phyloP scores from a whole-genome alignment of 148 eudicot species.

The Cornus controversa region DNA sequence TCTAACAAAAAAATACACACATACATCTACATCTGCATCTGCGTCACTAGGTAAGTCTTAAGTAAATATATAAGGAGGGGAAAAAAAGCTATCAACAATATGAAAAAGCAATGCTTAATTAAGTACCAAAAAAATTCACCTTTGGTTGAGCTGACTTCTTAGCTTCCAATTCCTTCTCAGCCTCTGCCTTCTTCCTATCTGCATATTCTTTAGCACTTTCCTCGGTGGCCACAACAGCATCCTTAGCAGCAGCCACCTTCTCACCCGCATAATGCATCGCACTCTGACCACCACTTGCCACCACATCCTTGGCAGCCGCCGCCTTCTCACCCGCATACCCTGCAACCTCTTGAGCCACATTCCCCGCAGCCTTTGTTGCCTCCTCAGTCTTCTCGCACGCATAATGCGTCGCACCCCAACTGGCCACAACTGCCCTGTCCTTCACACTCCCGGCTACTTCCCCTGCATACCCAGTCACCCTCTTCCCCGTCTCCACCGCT shows the following conservation, averaged over 20 bases:
- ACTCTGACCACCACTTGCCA: too few relatives aligned
- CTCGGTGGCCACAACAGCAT: constrained; percentile 43
- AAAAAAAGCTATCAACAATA: too few relatives aligned
- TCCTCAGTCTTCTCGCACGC: constrained; percentile 44
- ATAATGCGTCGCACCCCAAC: constrained; percentile 59
- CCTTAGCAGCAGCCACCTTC: constrained; percentile 43
- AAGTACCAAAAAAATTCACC: constrained; percentile 31
- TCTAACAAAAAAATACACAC: too few relatives aligned
- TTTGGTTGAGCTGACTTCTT: constrained; percentile 29
- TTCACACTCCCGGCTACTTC: constrained; percentile 48
- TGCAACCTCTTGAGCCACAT: constrained; percentile 33
- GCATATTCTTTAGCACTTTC: constrained; percentile 53
- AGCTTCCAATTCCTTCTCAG: constrained; percentile 41
- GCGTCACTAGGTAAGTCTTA: too few relatives aligned
- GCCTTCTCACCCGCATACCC: constrained; percentile 41
- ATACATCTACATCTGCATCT: too few relatives aligned
- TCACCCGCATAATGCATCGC: constrained; percentile 42
- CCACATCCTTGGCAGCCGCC: constrained; percentile 48
- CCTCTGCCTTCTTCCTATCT: constrained; percentile 64
- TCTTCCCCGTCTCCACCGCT: constrained; percentile 38
- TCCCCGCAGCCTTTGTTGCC: constrained; percentile 52
- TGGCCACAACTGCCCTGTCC: constrained; percentile 60
- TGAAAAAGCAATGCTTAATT: too few relatives aligned
- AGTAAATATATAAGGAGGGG: too few relatives aligned
- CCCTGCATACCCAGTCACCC: constrained; percentile 37